Conservation (phyloP, 306 rosid species). For the Purshia tridentata region DNA sequence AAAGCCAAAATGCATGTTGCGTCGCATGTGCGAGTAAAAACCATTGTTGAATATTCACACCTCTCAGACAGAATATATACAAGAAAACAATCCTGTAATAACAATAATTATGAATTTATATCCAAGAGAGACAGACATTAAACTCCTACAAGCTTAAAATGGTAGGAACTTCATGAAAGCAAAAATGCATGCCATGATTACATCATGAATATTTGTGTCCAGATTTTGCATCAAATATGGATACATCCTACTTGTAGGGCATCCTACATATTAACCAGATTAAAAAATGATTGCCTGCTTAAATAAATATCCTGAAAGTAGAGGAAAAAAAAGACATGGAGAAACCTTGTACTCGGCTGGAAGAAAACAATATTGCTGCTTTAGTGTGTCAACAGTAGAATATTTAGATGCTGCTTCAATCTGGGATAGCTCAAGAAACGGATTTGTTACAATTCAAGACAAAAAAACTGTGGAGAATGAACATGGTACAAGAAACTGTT, state of each 20-base stretch:
- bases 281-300: too few relatives aligned
- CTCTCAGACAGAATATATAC: conserved; percentile 73
- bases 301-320: too few relatives aligned
- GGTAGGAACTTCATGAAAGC: conserved; percentile 5
- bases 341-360: conserved; percentile 76
- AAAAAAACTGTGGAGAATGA: neutral
- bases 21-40: conserved; percentile 89
- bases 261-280: neutral
- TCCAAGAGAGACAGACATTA: neutral
- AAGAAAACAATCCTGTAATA: conserved; percentile 77
- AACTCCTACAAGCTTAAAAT: conserved; percentile 6
- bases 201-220: neutral
- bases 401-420: conserved; percentile 86
- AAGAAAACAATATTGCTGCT: conserved; percentile 71
- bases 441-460: conserved; percentile 4
- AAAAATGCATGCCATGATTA: neutral
- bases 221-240: conserved; percentile 1
- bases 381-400: conserved; percentile 86
- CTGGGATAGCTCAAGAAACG: conserved; percentile 43
- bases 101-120: neutral
- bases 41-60: conserved; percentile 75
- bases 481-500: conserved; percentile 3
- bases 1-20: conserved; percentile 72
- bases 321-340: conserved; percentile 10
- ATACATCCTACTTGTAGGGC: neutral